Evolutionary conservation across 2,329 filamentous ascomycete species (phyloP).

Genomic region (Colletotrichum scovillei): DNA sequence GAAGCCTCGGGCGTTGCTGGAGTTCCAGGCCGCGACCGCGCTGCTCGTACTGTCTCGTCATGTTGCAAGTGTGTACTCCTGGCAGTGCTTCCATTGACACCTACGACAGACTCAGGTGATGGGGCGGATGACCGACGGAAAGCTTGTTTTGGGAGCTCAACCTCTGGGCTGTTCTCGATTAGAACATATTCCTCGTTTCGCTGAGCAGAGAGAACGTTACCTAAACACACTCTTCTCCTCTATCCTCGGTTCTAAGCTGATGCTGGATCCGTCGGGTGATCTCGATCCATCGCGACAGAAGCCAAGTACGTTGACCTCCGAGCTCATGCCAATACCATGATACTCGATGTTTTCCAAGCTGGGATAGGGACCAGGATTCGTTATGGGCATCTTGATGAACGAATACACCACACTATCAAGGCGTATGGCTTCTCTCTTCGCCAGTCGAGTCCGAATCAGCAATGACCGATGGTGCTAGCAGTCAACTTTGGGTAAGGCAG

Average conservation of each 20-base stretch:
- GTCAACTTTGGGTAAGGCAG: not conserved
- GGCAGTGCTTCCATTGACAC: not conserved
- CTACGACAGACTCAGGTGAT: constrained; percentile 12
- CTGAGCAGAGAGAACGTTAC: not conserved
- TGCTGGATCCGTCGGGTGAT: constrained; percentile 8
- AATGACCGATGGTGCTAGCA: not conserved
- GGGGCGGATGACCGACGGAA: constrained; percentile 8
- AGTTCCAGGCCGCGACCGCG: not conserved
- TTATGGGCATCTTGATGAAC: not conserved
- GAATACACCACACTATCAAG: not conserved
- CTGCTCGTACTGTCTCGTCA: not conserved
- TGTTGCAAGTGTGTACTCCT: not conserved
- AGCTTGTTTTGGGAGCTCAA: not conserved
- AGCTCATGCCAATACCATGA: constrained; percentile 13
- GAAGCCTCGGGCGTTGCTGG: not conserved
- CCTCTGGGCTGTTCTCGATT: not conserved
- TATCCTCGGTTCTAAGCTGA: not conserved
- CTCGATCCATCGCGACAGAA: not conserved
- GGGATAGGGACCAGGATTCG: not conserved
- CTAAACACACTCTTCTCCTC: too few relatives aligned
- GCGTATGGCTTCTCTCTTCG: not conserved
- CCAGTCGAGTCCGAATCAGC: not conserved
- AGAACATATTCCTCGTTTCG: not conserved
- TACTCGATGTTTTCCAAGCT: constrained; percentile 6
- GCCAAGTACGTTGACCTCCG: not conserved